A percentile compares a stretch with the other conserved stretches of the same genome.
These are phyloP conservation scores for Apiotrichum montevideense DNA, from an alignment of 1,284 basidiomycete species.

Conservation along the genomic window DNA sequence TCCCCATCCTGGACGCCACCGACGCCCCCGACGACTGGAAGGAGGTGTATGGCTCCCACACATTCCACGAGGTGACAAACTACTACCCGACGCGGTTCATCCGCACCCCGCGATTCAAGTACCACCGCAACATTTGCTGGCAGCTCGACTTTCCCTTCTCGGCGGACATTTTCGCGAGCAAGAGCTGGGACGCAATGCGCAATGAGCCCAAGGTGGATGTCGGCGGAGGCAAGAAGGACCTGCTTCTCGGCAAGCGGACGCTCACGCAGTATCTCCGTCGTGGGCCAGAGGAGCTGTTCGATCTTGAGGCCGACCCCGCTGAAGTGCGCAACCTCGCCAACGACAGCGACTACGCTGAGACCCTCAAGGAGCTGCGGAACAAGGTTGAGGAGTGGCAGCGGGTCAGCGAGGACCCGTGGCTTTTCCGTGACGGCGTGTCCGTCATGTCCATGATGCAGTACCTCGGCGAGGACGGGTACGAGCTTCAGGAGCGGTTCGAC, in stretches of 20 bases:
- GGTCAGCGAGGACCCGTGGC: slow-evolving; percentile 18
- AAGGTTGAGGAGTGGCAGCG: slow-evolving; percentile 21
- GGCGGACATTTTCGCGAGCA: slow-evolving; percentile 19
- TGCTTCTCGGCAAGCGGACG: slow-evolving; percentile 15
- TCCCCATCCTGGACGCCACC: slow-evolving; percentile 7
- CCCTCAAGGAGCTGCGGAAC: slow-evolving; percentile 7
- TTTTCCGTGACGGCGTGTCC: slow-evolving; percentile 16
- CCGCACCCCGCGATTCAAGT: slow-evolving; percentile 19
- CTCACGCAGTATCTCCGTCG: slow-evolving; percentile 18
- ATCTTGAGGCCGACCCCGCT: slow-evolving; percentile 20
- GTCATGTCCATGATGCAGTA: neutral
- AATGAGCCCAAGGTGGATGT: slow-evolving; percentile 1
- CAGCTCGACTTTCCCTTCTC: slow-evolving; percentile 25
- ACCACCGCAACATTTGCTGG: slow-evolving; percentile 27
- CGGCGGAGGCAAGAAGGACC: neutral
- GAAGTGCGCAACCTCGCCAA: slow-evolving; percentile 21
- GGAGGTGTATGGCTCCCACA: slow-evolving; percentile 24
- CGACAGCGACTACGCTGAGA: slow-evolving; percentile 5
- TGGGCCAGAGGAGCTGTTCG: slow-evolving; percentile 21
- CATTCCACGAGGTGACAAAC: slow-evolving; percentile 24
- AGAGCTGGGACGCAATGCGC: slow-evolving; percentile 19
- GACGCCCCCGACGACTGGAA: slow-evolving; percentile 11
- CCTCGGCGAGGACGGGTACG: slow-evolving; percentile 1
- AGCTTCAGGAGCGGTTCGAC: slow-evolving; percentile 8
- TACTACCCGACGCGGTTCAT: slow-evolving; percentile 25